A percentile compares a stretch with the other conserved stretches of the same genome.
These are phyloP conservation scores for Apophysomyces elegans DNA, from an alignment of 371 early-diverging fungal genomes.

Conservation along the genomic window DNA sequence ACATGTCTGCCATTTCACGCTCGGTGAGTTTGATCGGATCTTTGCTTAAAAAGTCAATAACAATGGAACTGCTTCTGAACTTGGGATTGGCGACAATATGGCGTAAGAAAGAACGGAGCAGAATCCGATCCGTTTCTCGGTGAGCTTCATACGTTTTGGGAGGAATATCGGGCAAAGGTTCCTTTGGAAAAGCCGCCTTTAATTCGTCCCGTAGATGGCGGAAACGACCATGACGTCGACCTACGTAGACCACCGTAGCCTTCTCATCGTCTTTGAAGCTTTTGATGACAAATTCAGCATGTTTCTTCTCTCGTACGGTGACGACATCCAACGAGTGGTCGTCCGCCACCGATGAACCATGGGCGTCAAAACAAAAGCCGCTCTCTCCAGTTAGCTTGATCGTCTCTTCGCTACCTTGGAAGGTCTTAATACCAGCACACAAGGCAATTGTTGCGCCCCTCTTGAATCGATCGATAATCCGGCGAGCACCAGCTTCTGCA, in stretches of 20 bases:
- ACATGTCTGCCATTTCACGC: conserved; percentile 50
- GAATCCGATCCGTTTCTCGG: conserved; percentile 62
- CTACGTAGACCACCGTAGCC: conserved; percentile 27
- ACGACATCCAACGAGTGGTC: background rate
- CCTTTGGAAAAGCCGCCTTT: conserved; percentile 32
- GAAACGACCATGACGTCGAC: conserved; percentile 48
- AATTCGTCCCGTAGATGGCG: conserved; percentile 41
- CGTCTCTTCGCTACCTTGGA: conserved; percentile 31
- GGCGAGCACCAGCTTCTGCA: conserved; percentile 28
- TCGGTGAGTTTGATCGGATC: conserved; percentile 46
- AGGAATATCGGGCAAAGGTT: conserved; percentile 39
- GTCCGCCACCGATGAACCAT: background rate
- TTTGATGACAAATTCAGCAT: conserved; percentile 42
- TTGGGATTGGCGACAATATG: conserved; percentile 44
- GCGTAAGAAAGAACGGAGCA: conserved; percentile 53
- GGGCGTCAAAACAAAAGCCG: background rate
- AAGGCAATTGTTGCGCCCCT: conserved; percentile 27
- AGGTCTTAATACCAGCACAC: conserved; percentile 30
- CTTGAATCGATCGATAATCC: conserved; percentile 33
- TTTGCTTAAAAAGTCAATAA: conserved; percentile 53
- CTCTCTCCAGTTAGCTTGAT: conserved; percentile 13
- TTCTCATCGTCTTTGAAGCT: conserved; percentile 18
- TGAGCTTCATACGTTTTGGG: conserved; percentile 30
- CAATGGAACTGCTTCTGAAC: conserved; percentile 36
- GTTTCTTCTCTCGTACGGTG: conserved; percentile 9